Conservation (phyloP, 306 rosid species). For the Pyrus bretschneideri region DNA sequence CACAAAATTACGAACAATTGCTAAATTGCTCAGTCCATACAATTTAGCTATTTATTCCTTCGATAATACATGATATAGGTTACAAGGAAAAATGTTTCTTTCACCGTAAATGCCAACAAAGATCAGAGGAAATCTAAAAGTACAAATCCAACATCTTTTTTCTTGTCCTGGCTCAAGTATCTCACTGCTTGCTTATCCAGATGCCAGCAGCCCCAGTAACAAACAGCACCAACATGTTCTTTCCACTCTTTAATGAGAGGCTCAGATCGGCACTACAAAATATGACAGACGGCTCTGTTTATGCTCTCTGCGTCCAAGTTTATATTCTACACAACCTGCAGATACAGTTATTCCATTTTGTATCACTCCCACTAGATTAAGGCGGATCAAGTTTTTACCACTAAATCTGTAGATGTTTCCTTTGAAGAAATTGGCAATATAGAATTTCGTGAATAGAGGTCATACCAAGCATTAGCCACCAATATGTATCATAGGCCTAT, state of each 20-base stretch:
- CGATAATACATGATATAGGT: background rate
- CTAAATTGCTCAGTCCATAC: too few species aligned
- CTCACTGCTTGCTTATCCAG: background rate
- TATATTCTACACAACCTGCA: background rate
- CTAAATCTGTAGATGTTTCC: background rate
- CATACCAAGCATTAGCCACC: slow-evolving; percentile 66
- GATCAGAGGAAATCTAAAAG: too few species aligned
- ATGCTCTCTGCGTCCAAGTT: background rate
- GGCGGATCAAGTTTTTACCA: background rate
- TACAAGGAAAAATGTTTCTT: background rate
- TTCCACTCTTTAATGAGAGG: background rate
- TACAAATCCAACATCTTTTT: background rate
- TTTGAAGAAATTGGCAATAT: background rate
- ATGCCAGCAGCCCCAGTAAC: background rate
- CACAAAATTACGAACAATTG: too few species aligned
- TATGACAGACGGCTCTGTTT: background rate
- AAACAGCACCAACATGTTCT: background rate
- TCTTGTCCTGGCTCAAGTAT: background rate
- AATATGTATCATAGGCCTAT: slow-evolving; percentile 95
- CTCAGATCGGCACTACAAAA: background rate
- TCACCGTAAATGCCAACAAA: background rate
- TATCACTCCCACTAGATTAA: background rate
- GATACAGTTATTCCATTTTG: background rate
- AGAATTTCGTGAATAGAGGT: background rate
- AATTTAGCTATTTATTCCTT: too few species aligned